phyloP scores from a whole-genome alignment of 78 protist genomes.

The Dictyostelium firmibasis region DNA sequence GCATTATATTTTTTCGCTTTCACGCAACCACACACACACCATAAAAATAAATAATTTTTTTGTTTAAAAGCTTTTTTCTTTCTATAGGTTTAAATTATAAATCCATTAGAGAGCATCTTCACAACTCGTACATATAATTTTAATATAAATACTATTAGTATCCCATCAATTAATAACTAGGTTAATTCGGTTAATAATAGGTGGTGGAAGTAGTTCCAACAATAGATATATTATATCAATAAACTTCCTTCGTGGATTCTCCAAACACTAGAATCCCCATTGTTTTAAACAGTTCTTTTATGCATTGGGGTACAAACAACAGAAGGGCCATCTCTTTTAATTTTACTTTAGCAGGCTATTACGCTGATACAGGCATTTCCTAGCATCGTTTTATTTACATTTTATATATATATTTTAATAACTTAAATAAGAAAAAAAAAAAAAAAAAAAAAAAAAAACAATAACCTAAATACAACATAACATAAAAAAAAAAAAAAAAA shows the following conservation, averaged over 20 bases:
- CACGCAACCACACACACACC: not conserved
- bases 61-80: not conserved
- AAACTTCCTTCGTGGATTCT: conserved; percentile 70
- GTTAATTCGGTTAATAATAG: not conserved
- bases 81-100: not conserved
- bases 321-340: conserved; percentile 60
- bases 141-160: not conserved
- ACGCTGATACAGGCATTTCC: conserved; percentile 79
- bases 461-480: not conserved
- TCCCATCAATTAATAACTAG: not conserved
- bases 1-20: too few species aligned
- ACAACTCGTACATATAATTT: not conserved
- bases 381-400: conserved; percentile 19
- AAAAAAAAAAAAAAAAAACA: not conserved
- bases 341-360: conserved; percentile 48
- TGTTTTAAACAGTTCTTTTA: conserved; percentile 9
- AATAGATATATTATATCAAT: not conserved
- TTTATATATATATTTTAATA: not conserved
- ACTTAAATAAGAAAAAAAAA: too few species aligned
- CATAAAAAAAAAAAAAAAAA: not conserved
- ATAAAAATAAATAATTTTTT: not conserved
- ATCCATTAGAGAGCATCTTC: not conserved
- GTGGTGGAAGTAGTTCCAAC: conserved; percentile 3
- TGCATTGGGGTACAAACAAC: conserved; percentile 45
- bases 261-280: conserved; percentile 34